Evolutionary conservation across 2,329 filamentous ascomycete genomes (phyloP).

Genomic region (Plenodomus biglobosus): DNA sequence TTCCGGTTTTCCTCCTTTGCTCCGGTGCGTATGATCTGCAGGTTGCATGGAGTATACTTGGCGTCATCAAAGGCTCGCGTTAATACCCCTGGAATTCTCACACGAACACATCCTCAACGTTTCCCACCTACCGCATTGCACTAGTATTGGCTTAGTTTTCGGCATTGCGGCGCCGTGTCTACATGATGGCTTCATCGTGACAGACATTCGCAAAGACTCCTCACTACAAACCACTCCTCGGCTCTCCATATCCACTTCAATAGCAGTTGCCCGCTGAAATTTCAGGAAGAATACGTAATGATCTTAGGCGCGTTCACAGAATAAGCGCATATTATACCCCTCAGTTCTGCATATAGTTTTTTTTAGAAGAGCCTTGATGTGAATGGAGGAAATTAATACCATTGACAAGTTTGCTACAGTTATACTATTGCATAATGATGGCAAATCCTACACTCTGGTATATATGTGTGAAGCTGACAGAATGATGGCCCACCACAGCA

Average conservation of each 20-base stretch:
- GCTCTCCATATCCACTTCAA: neutral
- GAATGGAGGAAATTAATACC: neutral
- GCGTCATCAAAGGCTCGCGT: constrained; percentile 12
- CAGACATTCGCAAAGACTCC: no score
- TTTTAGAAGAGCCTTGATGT: neutral
- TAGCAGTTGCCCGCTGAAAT: no score
- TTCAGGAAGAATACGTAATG: no score
- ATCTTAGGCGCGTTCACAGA: no score
- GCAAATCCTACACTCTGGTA: neutral
- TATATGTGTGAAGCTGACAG: neutral
- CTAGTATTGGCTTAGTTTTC: constrained; percentile 8
- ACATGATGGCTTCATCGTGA: constrained; percentile 3
- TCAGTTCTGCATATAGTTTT: no score
- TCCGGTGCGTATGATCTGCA: constrained; percentile 13
- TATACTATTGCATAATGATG: neutral
- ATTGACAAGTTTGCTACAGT: neutral
- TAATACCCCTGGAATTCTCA: constrained; percentile 10
- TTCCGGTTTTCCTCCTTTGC: constrained; percentile 8
- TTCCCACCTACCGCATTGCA: constrained; percentile 12
- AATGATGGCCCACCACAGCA: neutral
- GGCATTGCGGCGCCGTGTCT: constrained; percentile 15
- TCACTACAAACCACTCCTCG: neutral
- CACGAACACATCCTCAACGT: constrained; percentile 18
- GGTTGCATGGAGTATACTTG: constrained; percentile 3
- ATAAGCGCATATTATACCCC: no score